These are phyloP conservation scores for Cryomyces minteri DNA, from an alignment of 495 filamentous ascomycete genomes.

Conservation along the genomic window DNA sequence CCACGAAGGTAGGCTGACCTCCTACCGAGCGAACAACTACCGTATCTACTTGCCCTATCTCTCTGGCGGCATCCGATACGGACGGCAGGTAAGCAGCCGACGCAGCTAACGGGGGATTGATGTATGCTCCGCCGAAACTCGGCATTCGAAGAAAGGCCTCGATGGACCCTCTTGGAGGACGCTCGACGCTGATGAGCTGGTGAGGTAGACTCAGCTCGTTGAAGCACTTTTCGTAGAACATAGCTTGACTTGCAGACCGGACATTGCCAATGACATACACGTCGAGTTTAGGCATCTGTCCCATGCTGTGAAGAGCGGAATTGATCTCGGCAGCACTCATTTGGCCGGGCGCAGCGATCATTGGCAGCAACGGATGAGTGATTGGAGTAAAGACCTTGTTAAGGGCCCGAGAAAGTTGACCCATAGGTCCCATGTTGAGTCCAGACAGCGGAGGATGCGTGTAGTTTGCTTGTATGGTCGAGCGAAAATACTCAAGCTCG, in stretches of 20 bases:
- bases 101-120: constrained; percentile 46
- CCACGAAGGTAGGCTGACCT: constrained; percentile 30
- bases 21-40: constrained; percentile 37
- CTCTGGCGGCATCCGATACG: constrained; percentile 50
- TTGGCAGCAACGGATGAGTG: constrained; percentile 65
- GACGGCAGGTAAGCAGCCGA: constrained; percentile 38
- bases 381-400: constrained; percentile 77
- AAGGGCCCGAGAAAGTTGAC: constrained; percentile 60
- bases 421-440: constrained; percentile 71
- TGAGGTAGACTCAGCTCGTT: constrained; percentile 77
- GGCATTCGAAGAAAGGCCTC: constrained; percentile 49
- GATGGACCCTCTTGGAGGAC: constrained; percentile 40
- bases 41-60: constrained; percentile 64
- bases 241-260: constrained; percentile 50
- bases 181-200: constrained; percentile 55
- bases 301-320: constrained; percentile 55
- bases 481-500: constrained; percentile 74
- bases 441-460: constrained; percentile 55
- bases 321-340: constrained; percentile 73
- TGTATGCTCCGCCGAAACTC: constrained; percentile 60
- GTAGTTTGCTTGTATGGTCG: constrained; percentile 46
- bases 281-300: constrained; percentile 58
- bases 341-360: constrained; percentile 72
- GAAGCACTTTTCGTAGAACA: constrained; percentile 77
- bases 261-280: constrained; percentile 64